Evolutionary conservation across 2,329 filamentous ascomycete species (phyloP), one percentile per base, ranked within the genome.

Genomic region (Diaporthe batatas): DNA sequence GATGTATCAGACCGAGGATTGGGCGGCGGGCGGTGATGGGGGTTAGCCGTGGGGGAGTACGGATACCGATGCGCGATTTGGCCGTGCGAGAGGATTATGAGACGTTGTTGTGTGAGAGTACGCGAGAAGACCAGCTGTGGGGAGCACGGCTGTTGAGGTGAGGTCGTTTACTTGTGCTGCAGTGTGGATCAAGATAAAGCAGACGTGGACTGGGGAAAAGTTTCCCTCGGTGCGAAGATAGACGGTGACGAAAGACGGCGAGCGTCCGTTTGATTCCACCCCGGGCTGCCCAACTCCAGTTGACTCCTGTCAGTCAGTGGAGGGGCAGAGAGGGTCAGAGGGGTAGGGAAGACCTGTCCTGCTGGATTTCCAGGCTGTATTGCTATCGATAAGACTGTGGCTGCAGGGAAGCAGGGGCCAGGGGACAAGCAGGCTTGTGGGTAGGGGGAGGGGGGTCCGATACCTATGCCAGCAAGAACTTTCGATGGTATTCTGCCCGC

Each of bases 41-140:
- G 51, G 18, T 49, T 67, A 47, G 62, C 32, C 47, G 44, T 39
- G 32, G 62, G 62, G 32, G 21, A 62, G 32, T 32, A 39, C 59
- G 51, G 53, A 49, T 72, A 39, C 59, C 58, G 53, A 49, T 72
- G 72, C 70, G 70, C 49, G 72, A 72, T 72, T 72, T 74, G 72
- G 68, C 70, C 62, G 44, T 53, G 62, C n/a, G 47, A 53, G 47
- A 53, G 49, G 32, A 53, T 36, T 21, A 67, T 51, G 32, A 29
- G 55, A 16, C 7, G n/a, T 36, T 36, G 39, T 29, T 16, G 36
- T 25, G n/a, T 25, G 44, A 25, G n/a, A 21, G 44, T 39, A n/a
- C 32, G 7, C 44, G 47, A 53, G 44, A 18, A 51, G 62, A 53
- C 47, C 53, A 39, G 44, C 47, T 67, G 62, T 29, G 29, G 47